These are phyloP conservation scores for Grigorovia yakushimaensis DNA, from an alignment of 805 yeast species.

Conservation along the genomic window DNA sequence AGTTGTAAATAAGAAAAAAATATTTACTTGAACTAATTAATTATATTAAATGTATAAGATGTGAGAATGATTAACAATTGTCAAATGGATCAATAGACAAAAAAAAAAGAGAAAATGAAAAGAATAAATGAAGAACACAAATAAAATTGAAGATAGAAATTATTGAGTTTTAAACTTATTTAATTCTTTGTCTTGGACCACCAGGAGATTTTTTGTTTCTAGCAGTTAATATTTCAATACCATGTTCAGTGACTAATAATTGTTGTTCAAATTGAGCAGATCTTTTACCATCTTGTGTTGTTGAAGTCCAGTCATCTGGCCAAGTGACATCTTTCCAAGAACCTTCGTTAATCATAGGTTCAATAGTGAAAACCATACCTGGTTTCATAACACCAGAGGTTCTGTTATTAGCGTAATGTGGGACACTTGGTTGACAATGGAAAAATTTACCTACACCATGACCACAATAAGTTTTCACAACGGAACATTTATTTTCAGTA, in stretches of 20 bases:
- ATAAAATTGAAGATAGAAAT: too few relatives aligned
- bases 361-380: slow-evolving; percentile 94
- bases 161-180: too few relatives aligned
- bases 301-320: slow-evolving; percentile 98
- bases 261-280: slow-evolving; percentile 97
- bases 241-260: slow-evolving; percentile 82
- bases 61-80: too few relatives aligned
- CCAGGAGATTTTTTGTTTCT: slow-evolving; percentile 80
- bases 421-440: slow-evolving; percentile 88
- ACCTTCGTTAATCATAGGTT: slow-evolving; percentile 93
- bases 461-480: slow-evolving; percentile 85
- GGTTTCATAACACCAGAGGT: slow-evolving; percentile 90
- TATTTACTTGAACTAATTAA: too few relatives aligned
- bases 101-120: too few relatives aligned
- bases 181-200: slow-evolving; percentile 58
- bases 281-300: slow-evolving; percentile 78
- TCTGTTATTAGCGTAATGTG: slow-evolving; percentile 90
- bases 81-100: too few relatives aligned
- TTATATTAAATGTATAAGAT: too few relatives aligned
- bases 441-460: slow-evolving; percentile 84
- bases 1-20: too few relatives aligned
- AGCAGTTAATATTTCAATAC: slow-evolving; percentile 82
- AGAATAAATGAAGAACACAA: too few relatives aligned
- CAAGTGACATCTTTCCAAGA: slow-evolving; percentile 69
- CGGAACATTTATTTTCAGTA: slow-evolving; percentile 63